phyloP scores from a whole-genome alignment of 176 grass and related monocot species.

The Cenchrus purpureus region DNA sequence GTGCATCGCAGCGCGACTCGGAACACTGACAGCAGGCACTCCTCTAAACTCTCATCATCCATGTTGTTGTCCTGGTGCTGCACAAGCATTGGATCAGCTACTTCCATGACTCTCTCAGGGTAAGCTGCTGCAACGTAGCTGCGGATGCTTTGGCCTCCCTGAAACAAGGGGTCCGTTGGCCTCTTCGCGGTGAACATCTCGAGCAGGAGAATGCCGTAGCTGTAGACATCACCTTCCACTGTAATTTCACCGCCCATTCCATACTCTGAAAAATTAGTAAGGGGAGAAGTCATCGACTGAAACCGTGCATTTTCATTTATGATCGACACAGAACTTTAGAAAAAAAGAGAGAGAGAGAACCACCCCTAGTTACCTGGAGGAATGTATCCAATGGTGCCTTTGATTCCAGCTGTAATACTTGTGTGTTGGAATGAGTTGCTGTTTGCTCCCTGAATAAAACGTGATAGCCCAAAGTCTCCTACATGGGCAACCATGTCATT shows the following conservation, averaged over 20 bases:
- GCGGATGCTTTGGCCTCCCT: conserved; percentile 28
- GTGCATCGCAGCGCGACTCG: conserved; percentile 16
- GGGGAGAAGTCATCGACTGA: too few species aligned
- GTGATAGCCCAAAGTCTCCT: conserved; percentile 48
- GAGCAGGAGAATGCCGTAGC: conserved; percentile 65
- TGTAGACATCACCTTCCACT: conserved; percentile 45
- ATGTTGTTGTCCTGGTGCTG: background rate
- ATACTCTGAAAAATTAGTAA: background rate
- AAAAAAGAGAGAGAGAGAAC: too few species aligned
- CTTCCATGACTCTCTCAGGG: conserved; percentile 8
- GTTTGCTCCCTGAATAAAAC: conserved; percentile 29
- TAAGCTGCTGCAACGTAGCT: background rate
- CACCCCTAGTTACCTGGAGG: conserved; percentile 9
- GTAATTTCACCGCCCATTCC: conserved; percentile 13
- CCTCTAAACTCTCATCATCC: background rate
- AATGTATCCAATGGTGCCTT: conserved; percentile 38
- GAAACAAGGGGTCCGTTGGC: conserved; percentile 44
- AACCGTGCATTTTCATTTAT: too few species aligned
- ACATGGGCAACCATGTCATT: conserved; percentile 37
- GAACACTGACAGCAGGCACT: conserved; percentile 12
- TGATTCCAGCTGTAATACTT: conserved; percentile 19
- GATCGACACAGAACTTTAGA: too few species aligned
- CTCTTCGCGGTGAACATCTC: conserved; percentile 58
- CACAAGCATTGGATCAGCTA: background rate
- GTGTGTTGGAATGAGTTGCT: background rate